Percentiles rank a stretch among this genome's conserved stretches.
Evolutionary conservation across 225 moss, liverwort and hornwort genomes (phyloP).

Genomic region (Pleurozium schreberi): DNA sequence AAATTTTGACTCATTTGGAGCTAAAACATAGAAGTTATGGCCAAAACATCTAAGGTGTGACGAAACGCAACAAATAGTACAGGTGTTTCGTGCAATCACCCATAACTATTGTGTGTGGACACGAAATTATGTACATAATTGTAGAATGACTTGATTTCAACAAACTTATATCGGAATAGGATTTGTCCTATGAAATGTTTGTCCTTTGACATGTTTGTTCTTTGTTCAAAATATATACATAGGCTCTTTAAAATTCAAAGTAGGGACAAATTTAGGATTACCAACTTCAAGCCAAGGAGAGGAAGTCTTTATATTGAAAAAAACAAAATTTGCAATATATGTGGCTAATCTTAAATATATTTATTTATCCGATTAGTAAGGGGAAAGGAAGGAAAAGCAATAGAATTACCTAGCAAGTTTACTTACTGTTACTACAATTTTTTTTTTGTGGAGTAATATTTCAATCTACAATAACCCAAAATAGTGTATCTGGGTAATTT

Average conservation of each 20-base stretch:
- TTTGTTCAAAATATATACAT: neutral
- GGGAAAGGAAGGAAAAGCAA: accelerated
- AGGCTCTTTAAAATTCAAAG: neutral
- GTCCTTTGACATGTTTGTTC: neutral
- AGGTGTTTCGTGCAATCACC: no score
- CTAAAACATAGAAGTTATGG: no score
- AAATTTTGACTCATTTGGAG: no score
- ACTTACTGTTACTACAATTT: neutral
- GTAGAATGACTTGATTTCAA: neutral
- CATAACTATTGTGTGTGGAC: no score
- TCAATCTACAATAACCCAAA: neutral
- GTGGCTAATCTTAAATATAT: neutral
- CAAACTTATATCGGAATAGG: neutral
- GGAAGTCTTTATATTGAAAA: neutral
- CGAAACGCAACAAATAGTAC: no score
- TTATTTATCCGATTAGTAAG: neutral
- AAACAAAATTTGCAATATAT: neutral
- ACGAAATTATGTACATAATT: no score
- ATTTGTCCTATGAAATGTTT: neutral
- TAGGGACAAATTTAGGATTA: no score
- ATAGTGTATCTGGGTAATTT: neutral
- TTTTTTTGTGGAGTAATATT: neutral
- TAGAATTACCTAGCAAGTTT: neutral
- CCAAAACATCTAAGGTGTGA: no score
- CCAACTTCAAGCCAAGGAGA: neutral